Evolutionary conservation across 805 yeast genomes (phyloP).

Genomic region (Yueomyces sp.): DNA sequence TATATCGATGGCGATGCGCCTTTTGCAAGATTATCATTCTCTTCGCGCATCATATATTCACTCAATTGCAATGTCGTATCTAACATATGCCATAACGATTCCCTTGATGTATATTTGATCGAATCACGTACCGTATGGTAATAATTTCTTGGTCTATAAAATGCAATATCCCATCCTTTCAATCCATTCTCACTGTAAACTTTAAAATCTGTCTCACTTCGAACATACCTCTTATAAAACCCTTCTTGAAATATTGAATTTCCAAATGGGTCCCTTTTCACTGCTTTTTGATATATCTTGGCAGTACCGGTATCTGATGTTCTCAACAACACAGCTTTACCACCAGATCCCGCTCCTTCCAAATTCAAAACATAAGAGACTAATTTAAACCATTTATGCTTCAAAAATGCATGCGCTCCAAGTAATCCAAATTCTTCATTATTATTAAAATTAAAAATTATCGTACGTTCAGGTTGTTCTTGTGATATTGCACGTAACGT

Average conservation of each 20-base stretch:
- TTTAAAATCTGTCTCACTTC: conserved; percentile 77
- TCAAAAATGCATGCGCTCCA: conserved; percentile 64
- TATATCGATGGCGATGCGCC: conserved; percentile 36
- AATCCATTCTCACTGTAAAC: conserved; percentile 55
- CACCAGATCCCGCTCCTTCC: conserved; percentile 92
- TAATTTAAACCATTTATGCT: conserved; percentile 57
- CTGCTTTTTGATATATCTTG: conserved; percentile 39
- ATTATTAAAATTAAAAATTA: conserved; percentile 77
- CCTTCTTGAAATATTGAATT: conserved; percentile 77
- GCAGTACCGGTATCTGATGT: conserved; percentile 69
- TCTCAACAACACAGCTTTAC: conserved; percentile 69
- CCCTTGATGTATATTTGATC: conserved; percentile 47
- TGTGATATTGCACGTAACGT: conserved; percentile 35
- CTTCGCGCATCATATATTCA: conserved; percentile 25
- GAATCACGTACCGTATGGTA: conserved; percentile 74
- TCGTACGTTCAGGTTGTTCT: conserved; percentile 51
- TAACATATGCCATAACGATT: conserved; percentile 78
- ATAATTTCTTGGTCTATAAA: conserved; percentile 68
- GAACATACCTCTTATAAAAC: conserved; percentile 55
- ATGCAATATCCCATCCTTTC: conserved; percentile 83
- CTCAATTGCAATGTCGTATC: conserved; percentile 53
- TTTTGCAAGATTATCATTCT: conserved; percentile 8
- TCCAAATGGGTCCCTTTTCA: conserved; percentile 53
- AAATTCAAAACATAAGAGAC: conserved; percentile 60
- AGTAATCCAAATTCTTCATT: conserved; percentile 79